Evolutionary conservation across 768 basidiomycete genomes (phyloP), one percentile per base, ranked within the genome.

Genomic region (Coprinopsis cinerea): DNA sequence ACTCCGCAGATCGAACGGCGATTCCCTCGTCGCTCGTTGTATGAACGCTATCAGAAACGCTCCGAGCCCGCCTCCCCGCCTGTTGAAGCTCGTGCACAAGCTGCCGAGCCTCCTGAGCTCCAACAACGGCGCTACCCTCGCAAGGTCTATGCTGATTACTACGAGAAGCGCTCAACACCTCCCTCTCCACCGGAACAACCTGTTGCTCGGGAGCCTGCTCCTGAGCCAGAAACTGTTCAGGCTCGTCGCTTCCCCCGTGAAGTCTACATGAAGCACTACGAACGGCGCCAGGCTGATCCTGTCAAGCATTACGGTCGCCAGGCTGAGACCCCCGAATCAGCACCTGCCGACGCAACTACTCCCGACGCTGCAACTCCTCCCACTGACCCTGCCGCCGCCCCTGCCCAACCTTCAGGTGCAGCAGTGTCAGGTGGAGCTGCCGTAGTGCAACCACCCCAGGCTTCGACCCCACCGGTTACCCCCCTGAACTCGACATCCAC

Each of bases 231-330:
- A 11, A 30, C 30, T 2, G 37, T 5, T 41, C 39, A 6, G 23
- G 9, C 4, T n/a, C 53, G 48, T 26, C 36, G 48, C 15, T 54
- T 45, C 35, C 53, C 53, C 20, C 37, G 53, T 10, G 26, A 36
- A 25, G 53, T 48, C 18, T 48, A 47, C 25, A 40, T 47, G 5
- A 50, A 55, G 42, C 26, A 49, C 28, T 49, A 46, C 43, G 51
- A 37, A 40, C 52, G 49, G 23, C 54, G 51, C 20, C 51, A 45
- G 39, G 39, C 30, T 15, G 30, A 15, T 32, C 15, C 30, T 15
- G 7, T 32, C 30, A 32, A 32, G 30, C 30, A 7, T 15, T 7
- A 15, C 30, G 7, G 30, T 15, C 30, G 10, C 37, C 9, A 34
- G 30, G 9, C 24, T 15, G 28, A 11, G 28, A n/a, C 30, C 15